phyloP scores from a whole-genome alignment of 331 rosid genomes.

The Acacia pycnantha region DNA sequence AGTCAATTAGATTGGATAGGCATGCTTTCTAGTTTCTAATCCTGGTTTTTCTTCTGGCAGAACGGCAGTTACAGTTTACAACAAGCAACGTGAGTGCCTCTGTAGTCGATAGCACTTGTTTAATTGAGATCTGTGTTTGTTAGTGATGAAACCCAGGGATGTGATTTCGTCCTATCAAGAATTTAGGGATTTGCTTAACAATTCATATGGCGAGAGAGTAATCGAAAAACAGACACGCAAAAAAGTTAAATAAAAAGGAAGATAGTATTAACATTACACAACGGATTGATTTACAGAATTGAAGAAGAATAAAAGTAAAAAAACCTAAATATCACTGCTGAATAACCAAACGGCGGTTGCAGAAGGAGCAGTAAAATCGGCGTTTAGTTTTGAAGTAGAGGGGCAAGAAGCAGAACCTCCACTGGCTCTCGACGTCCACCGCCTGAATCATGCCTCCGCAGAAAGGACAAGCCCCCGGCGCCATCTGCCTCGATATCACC shows the following conservation, averaged over 20 bases:
- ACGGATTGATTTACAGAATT: background rate
- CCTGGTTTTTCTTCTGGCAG: too few relatives aligned
- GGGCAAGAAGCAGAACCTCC: conserved; percentile 44
- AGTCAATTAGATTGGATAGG: too few relatives aligned
- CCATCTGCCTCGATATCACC: conserved; percentile 68
- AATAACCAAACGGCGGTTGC: conserved; percentile 19
- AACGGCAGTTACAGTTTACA: too few relatives aligned
- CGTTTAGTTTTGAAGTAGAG: conserved; percentile 30
- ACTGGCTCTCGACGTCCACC: conserved; percentile 35
- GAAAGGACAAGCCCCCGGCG: conserved; percentile 74
- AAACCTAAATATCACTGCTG: background rate
- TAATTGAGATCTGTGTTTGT: background rate
- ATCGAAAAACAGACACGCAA: background rate
- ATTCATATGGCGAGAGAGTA: background rate
- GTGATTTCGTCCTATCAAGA: background rate
- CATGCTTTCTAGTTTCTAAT: too few relatives aligned
- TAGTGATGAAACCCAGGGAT: background rate
- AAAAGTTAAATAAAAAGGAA: background rate
- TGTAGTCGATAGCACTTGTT: too few relatives aligned
- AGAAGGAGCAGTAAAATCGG: conserved; percentile 36
- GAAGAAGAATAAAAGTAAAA: background rate
- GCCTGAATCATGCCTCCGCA: conserved; percentile 87
- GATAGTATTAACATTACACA: background rate
- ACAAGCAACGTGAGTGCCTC: too few relatives aligned
- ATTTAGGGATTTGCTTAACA: too few relatives aligned